A percentile compares a stretch with the other conserved stretches of the same genome.
Evolutionary conservation across 2,329 filamentous ascomycete species (phyloP).

Genomic region (Colletotrichum camelliae): DNA sequence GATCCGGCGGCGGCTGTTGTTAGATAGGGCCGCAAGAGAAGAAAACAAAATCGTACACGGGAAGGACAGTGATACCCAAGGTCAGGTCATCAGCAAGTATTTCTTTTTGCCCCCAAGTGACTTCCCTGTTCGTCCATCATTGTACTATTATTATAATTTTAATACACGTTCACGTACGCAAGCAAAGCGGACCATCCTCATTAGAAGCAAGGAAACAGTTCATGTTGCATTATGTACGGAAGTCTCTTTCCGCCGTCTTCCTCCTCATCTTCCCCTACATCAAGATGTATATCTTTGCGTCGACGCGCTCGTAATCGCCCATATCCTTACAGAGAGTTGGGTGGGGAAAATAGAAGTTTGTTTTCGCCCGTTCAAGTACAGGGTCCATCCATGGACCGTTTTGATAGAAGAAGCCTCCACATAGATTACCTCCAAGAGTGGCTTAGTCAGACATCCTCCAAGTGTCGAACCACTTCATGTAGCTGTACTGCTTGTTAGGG

Average conservation of each 20-base stretch:
- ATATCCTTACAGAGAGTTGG: slow-evolving; percentile 9
- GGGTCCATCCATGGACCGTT: background rate
- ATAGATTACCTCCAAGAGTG: background rate
- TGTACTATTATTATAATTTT: slow-evolving; percentile 20
- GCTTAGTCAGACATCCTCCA: slow-evolving; percentile 79
- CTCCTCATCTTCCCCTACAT: background rate
- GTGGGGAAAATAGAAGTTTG: background rate
- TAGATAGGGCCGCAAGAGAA: slow-evolving; percentile 31
- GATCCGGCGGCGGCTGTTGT: slow-evolving; percentile 52
- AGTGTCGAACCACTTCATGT: slow-evolving; percentile 90
- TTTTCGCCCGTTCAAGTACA: background rate
- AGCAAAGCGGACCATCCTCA: background rate
- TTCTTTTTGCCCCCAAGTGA: background rate
- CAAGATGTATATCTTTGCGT: background rate
- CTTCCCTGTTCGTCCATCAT: background rate
- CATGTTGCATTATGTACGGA: slow-evolving; percentile 20
- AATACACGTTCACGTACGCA: background rate
- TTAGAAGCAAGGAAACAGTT: slow-evolving; percentile 12
- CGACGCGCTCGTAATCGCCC: background rate
- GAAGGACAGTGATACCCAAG: slow-evolving; percentile 21
- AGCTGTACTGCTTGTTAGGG: slow-evolving; percentile 79
- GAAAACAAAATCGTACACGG: background rate
- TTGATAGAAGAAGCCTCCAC: background rate
- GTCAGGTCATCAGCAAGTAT: slow-evolving; percentile 9
- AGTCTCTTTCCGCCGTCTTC: background rate